Evolutionary conservation across 805 yeast species (phyloP), one percentile per base, ranked within the genome.

Genomic region (Metschnikowia koreensis): DNA sequence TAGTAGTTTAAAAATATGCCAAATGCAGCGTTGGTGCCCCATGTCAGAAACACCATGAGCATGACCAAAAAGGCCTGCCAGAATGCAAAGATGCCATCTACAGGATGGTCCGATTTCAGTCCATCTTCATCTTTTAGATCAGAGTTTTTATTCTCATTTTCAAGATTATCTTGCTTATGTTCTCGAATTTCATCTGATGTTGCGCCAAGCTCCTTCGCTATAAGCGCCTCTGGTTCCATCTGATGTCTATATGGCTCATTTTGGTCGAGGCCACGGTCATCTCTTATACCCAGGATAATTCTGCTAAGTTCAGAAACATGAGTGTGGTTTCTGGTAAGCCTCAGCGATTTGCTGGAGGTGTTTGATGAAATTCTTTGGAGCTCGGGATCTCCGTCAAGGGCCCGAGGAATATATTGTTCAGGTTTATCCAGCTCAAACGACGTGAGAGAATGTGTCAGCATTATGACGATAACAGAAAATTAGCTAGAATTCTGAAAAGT

Each of bases 1-100:
- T 82, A 83, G 60, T 76, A 80, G 37, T 76, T 69, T 48, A 82
- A 78, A 60, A 80, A 84, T 5, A 81, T 81, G 28, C 87, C 88
- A 64, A 70, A 83, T 2, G 81, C 71, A 39, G 83, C 80, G 51
- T 80, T 79, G 67, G 82, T 71, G 15, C 89, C 89, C 76, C 80
- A 83, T 0, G 84, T 77, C 52, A 79, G 57, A 63, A 58, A 76
- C 60, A 73, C 73, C 62, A 62, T 73, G 15, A 77, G 66, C 67
- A 79, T 75, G 31, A 54, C 60, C 39, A 59, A 47, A 38, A 56
- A 51, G 7, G 61, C 62, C 46, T 59, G 62, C 61, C 60, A 56
- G 44, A 59, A 56, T 12, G 62, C 62, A 46, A 58, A 59, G 15
- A 40, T 29, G 1, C 61, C 61, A 37, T 59, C 62, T 7, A 56